Base-by-base conservation (phyloP, 176 grass and related monocot species). In the Eragrostis curvula region DNA sequence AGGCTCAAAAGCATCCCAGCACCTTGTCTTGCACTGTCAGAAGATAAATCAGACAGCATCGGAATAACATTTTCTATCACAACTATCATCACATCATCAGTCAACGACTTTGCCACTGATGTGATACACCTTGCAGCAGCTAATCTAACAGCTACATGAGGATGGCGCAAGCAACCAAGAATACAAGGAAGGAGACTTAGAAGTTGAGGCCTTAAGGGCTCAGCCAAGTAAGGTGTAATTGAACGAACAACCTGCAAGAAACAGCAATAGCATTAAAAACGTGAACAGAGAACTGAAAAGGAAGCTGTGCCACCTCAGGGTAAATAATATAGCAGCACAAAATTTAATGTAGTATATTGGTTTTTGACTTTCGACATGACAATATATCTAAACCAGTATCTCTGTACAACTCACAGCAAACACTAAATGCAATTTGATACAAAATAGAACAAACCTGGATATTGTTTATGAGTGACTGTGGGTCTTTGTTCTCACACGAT, bases 91-190 rank as follows among this genome's bases (percentile, higher is more conserved):
- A 99, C 90, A 49, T 78, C 87, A 74, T 40, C 87, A 68, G 89
- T 93, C 88, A 93, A 88, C 58, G 93, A 93, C 62, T 95, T 99
- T 43, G 93, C 96, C 96, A 99, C 96, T 58, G 96, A 93, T 81
- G 92, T 95, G 85, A 96, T 89, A 44, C 96, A 99, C 78, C 96
- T 91, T 72, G 96, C 92, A 81, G 93, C 89, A 84, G 93, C 93
- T 93, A 99, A 89, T 89, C 96, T 93, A 62, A 99, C 92, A 84
- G 96, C 96, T 66, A 99, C 93, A 86, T 99, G 96, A 64, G 87
- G 86, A 75, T 96, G 93, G 46, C 93, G 82, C 13, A 87, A 60
- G 13, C 96, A 99, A 23, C 89, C 86, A 90, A 99, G 90, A 84
- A 99, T 85, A 69, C 83, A 91, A 43, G 96, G 91, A 85, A 99